Evolutionary conservation across 75 land plant genomes (phyloP).

Genomic region (Selaginella tamariscina): DNA sequence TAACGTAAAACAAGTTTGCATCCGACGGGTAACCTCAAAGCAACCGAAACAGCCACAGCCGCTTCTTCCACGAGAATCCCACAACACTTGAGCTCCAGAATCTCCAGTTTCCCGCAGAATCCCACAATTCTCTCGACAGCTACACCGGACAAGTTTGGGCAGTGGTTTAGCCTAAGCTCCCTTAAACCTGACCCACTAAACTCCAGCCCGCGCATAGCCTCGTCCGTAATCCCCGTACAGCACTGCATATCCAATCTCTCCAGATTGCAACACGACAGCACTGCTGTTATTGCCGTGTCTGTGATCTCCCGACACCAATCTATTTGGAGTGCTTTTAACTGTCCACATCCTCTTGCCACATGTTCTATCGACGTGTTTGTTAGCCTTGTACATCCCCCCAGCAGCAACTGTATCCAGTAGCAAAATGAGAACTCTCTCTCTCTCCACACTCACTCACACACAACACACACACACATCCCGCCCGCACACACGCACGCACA

Average conservation of each 20-base stretch:
- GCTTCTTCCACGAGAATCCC: no score
- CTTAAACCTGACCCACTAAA: slow-evolving; percentile 28
- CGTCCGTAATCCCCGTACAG: slow-evolving; percentile 67
- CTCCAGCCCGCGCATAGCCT: slow-evolving; percentile 30
- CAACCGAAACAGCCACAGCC: no score
- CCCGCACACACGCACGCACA: no score
- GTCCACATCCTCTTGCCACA: slow-evolving; percentile 30
- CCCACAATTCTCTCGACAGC: slow-evolving; percentile 37
- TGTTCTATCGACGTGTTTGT: slow-evolving; percentile 47
- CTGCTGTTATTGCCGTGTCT: slow-evolving; percentile 36
- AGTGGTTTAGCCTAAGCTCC: slow-evolving; percentile 43
- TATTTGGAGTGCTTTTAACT: slow-evolving; percentile 39
- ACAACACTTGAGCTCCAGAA: slow-evolving; percentile 59
- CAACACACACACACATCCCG: no score
- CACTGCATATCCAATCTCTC: slow-evolving; percentile 53
- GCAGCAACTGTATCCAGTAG: no score
- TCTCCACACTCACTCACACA: no score
- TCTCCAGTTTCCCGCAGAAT: slow-evolving; percentile 36
- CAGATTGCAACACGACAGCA: slow-evolving; percentile 40
- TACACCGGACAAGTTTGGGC: slow-evolving; percentile 42
- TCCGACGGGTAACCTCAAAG: no score
- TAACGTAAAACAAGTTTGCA: no score
- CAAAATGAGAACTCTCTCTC: no score
- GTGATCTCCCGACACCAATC: slow-evolving; percentile 65
- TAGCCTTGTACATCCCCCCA: slow-evolving; percentile 65